phyloP scores from a whole-genome alignment of 2,329 filamentous ascomycete species.

The Beauveria varroae region DNA sequence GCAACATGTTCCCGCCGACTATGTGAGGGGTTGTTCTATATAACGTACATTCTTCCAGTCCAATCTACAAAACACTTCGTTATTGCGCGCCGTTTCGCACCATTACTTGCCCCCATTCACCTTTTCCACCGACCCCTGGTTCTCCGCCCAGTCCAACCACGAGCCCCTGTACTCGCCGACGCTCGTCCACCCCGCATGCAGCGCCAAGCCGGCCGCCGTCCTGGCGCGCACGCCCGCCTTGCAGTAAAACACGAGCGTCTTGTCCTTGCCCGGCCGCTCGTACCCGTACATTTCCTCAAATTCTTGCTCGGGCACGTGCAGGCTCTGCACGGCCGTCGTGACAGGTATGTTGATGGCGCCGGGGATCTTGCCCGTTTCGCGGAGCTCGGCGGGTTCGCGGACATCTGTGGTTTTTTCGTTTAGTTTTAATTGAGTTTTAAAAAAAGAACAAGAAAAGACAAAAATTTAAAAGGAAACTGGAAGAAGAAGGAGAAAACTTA shows the following conservation, averaged over 20 bases:
- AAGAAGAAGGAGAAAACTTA: conserved; percentile 19
- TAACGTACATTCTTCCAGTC: background rate
- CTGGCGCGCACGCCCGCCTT: conserved; percentile 80
- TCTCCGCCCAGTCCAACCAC: conserved; percentile 75
- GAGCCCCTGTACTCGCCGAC: conserved; percentile 68
- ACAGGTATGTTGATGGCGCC: conserved; percentile 77
- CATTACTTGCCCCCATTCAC: conserved; percentile 13
- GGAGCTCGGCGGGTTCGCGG: conserved; percentile 64
- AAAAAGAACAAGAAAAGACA: background rate
- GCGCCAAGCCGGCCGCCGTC: conserved; percentile 69
- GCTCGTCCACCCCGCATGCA: conserved; percentile 64
- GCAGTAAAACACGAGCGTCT: conserved; percentile 78
- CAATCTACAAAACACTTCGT: background rate
- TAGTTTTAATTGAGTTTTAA: background rate
- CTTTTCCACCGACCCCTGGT: conserved; percentile 50
- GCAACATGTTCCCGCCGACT: too few species aligned
- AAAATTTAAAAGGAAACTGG: background rate
- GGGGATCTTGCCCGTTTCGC: conserved; percentile 64
- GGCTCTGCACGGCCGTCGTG: conserved; percentile 65
- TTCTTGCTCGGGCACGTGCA: conserved; percentile 67
- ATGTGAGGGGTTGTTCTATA: background rate
- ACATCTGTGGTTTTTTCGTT: conserved; percentile 42
- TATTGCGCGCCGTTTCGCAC: too few species aligned
- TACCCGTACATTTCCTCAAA: conserved; percentile 81
- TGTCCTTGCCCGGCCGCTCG: conserved; percentile 50